Evolutionary conservation across 1,139 yeast species (phyloP).

Genomic region (Trichomonascaceae sp.): DNA sequence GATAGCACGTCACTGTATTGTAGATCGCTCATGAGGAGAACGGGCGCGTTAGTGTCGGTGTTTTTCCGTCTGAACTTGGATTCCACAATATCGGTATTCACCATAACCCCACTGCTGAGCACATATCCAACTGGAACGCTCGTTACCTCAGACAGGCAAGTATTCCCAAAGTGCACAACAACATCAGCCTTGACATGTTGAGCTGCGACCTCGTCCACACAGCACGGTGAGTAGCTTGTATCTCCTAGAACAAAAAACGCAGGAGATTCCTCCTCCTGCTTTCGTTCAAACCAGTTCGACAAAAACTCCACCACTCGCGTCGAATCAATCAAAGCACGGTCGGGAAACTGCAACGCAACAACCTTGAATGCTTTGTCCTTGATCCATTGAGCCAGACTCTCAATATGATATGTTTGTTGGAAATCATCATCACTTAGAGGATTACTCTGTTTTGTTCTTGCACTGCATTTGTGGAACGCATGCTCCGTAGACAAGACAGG

Average conservation of each 20-base stretch:
- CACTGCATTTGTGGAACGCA: slow-evolving; percentile 38
- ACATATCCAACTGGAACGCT: slow-evolving; percentile 64
- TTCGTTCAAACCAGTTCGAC: slow-evolving; percentile 24
- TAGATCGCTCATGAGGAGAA: slow-evolving; percentile 22
- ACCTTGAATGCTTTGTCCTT: slow-evolving; percentile 25
- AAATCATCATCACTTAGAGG: slow-evolving; percentile 24
- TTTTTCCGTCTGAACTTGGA: slow-evolving; percentile 12
- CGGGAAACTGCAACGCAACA: slow-evolving; percentile 87
- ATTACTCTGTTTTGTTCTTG: slow-evolving; percentile 24
- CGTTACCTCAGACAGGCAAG: slow-evolving; percentile 66
- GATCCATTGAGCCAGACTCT: slow-evolving; percentile 11
- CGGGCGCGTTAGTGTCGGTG: slow-evolving; percentile 6
- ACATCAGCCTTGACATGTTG: slow-evolving; percentile 80
- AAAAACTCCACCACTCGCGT: slow-evolving; percentile 45
- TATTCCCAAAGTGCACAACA: slow-evolving; percentile 89
- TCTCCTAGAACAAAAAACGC: slow-evolving; percentile 51
- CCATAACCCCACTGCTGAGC: slow-evolving; percentile 38
- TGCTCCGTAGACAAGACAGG: slow-evolving; percentile 51
- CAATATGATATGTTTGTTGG: slow-evolving; percentile 26
- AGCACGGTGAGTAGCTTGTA: slow-evolving; percentile 89
- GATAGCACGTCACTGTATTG: slow-evolving; percentile 15
- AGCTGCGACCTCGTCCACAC: slow-evolving; percentile 95
- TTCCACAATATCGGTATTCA: slow-evolving; percentile 11
- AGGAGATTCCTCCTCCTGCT: slow-evolving; percentile 5
- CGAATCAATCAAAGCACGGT: slow-evolving; percentile 62